phyloP scores from a whole-genome alignment of 2,329 filamentous ascomycete genomes.

The Trichophyton mentagrophytes region DNA sequence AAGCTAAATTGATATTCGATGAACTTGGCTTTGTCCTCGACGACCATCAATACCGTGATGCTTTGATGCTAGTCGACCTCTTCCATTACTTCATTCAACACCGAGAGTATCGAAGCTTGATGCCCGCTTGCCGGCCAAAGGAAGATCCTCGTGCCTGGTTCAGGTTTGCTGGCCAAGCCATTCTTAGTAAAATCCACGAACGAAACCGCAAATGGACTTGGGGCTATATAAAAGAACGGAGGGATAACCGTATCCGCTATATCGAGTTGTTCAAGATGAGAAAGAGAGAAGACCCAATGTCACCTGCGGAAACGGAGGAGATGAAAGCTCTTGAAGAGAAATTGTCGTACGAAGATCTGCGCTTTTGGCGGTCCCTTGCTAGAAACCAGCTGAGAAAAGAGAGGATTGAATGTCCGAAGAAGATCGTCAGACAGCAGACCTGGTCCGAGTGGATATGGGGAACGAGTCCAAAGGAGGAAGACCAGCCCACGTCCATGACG shows the following conservation, averaged over 20 bases:
- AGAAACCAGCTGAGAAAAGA: constrained; percentile 93
- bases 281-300: constrained; percentile 58
- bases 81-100: constrained; percentile 98
- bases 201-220: constrained; percentile 88
- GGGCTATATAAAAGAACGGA: constrained; percentile 84
- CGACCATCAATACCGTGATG: constrained; percentile 93
- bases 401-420: constrained; percentile 65
- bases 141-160: constrained; percentile 91
- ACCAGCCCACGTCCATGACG: constrained; percentile 75
- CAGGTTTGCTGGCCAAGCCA: constrained; percentile 75
- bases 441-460: constrained; percentile 94
- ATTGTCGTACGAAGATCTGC: constrained; percentile 81
- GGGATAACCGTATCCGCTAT: constrained; percentile 78
- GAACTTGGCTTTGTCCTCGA: constrained; percentile 97
- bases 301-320: constrained; percentile 57
- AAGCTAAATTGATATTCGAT: constrained; percentile 83
- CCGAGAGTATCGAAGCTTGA: constrained; percentile 88
- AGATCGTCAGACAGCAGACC: constrained; percentile 56
- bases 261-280: constrained; percentile 95
- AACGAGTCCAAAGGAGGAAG: constrained; percentile 49
- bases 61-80: constrained; percentile 91
- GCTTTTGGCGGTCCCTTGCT: constrained; percentile 92
- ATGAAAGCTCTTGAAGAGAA: constrained; percentile 72
- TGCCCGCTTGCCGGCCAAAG: constrained; percentile 71
- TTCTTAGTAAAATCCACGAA: constrained; percentile 89